A percentile compares a stretch with the other conserved stretches of the same genome.
Evolutionary conservation across 1,284 basidiomycete genomes (phyloP).

Genomic region (Tylopilus orsonianus): DNA sequence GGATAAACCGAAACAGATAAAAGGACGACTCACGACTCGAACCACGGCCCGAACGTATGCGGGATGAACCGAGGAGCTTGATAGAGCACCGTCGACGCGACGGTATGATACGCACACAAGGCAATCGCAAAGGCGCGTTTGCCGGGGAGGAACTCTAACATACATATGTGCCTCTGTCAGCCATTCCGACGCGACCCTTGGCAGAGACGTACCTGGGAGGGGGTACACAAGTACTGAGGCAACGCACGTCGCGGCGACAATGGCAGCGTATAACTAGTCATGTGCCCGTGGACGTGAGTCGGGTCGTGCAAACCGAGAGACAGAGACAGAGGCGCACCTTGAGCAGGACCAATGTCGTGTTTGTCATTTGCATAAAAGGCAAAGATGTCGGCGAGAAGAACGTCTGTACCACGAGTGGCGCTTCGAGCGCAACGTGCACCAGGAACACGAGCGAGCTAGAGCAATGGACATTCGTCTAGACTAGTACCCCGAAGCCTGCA

Average conservation of each 20-base stretch:
- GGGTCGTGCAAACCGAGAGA: background rate
- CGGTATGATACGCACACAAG: conserved; percentile 74
- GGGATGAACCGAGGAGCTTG: conserved; percentile 79
- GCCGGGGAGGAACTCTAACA: conserved; percentile 74
- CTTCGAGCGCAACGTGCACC: conserved; percentile 74
- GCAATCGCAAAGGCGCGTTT: conserved; percentile 79
- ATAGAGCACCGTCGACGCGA: conserved; percentile 71
- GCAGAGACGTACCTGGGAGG: conserved; percentile 52
- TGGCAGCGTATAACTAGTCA: conserved; percentile 59
- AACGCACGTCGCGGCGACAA: conserved; percentile 59
- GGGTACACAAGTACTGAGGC: conserved; percentile 58
- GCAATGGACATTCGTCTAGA: background rate
- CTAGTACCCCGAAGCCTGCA: background rate
- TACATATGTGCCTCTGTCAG: background rate
- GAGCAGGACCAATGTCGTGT: conserved; percentile 72
- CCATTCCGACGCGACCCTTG: background rate
- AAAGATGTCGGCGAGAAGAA: conserved; percentile 61
- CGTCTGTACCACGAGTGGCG: conserved; percentile 73
- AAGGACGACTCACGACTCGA: conserved; percentile 52
- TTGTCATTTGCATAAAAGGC: conserved; percentile 77
- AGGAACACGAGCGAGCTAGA: conserved; percentile 63
- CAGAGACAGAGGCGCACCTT: conserved; percentile 47
- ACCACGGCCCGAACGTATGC: conserved; percentile 58
- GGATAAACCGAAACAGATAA: conserved; percentile 56
- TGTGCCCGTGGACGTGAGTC: background rate